These are phyloP conservation scores for Gossypium laxum DNA, from an alignment of 441 rosid species.

Conservation along the genomic window DNA sequence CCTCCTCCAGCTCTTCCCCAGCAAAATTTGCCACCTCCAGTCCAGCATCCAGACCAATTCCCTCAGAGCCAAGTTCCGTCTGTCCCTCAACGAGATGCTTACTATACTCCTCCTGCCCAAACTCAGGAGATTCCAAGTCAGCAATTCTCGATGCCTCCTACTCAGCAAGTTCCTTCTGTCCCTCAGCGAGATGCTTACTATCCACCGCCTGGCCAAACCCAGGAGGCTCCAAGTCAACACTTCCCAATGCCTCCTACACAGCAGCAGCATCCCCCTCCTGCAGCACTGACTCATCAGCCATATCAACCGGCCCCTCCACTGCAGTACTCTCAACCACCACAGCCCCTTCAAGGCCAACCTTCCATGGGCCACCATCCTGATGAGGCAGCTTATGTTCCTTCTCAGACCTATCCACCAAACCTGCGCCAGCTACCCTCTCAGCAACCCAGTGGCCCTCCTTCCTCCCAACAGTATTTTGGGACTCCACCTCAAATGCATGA, in stretches of 20 bases:
- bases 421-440: slow-evolving; percentile 45
- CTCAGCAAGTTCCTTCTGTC: slow-evolving; percentile 27
- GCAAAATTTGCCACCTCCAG: slow-evolving; percentile 39
- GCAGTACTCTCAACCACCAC: slow-evolving; percentile 41
- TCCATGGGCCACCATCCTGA: slow-evolving; percentile 49
- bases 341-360: slow-evolving; percentile 44
- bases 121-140: slow-evolving; percentile 45
- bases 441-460: slow-evolving; percentile 38
- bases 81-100: slow-evolving; percentile 58
- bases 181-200: slow-evolving; percentile 68
- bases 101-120: slow-evolving; percentile 48
- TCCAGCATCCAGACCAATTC: slow-evolving; percentile 53
- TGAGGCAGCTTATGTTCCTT: slow-evolving; percentile 45
- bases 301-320: slow-evolving; percentile 42
- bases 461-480: slow-evolving; percentile 55
- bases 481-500: slow-evolving; percentile 47
- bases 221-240: slow-evolving; percentile 45
- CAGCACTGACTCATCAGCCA: slow-evolving; percentile 42
- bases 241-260: slow-evolving; percentile 47
- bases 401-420: slow-evolving; percentile 48
- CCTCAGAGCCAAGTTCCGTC: slow-evolving; percentile 33
- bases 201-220: slow-evolving; percentile 45
- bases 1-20: slow-evolving; percentile 39
- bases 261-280: slow-evolving; percentile 35
- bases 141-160: slow-evolving; percentile 44